Base-by-base conservation (phyloP, 768 basidiomycete species). In the Tubosaeta sp. region DNA sequence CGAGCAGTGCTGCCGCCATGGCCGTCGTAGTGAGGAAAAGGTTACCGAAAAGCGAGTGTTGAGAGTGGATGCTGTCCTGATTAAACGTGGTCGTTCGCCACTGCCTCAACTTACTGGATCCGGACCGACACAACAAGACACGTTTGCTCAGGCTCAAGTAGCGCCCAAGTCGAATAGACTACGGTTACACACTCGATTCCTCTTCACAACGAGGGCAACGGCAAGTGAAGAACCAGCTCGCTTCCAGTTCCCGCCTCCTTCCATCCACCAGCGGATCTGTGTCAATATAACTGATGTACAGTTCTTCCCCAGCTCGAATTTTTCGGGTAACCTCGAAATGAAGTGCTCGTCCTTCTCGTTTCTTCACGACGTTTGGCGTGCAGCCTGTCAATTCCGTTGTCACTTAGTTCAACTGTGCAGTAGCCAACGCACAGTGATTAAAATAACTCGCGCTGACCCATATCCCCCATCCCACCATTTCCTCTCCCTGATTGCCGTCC, bases 391-490 rank as follows among this genome's bases (percentile, higher is more conserved):
- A 42, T 7, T 22, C 33, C 17, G 1, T 14, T n/a, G 48, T 59
- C 46, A 57, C 29, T n/a, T 17, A 11, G 6, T 22, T 10, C 33
- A 19, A 11, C 46, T 13, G 19, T 32, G 11, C 38, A 14, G 39
- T 35, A 50, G 48, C 16, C 17, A n/a, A 60, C 68, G 43, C 37
- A 84, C 85, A 75, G 60, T 87, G 85, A 57, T 87, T 87, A 61
- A 86, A 87, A 66, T 81, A 85, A 17, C 83, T 83, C 1, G 77
- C 82, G 45, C 75, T 76, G 6, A 77, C 65, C 65, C 82, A 86
- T 55, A 84, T 72, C 5, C 76, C 81, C 78, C 82, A 87, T 22
- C 84, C 84, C 17, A 85, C 62, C 83, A 85, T 81, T 65, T 83
- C 82, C 45, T 70, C 53, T 69, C 68, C 50, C 65, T 65, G 29